Evolutionary conservation across 768 basidiomycete genomes (phyloP).

Genomic region (Cystofilobasidium ferigula): DNA sequence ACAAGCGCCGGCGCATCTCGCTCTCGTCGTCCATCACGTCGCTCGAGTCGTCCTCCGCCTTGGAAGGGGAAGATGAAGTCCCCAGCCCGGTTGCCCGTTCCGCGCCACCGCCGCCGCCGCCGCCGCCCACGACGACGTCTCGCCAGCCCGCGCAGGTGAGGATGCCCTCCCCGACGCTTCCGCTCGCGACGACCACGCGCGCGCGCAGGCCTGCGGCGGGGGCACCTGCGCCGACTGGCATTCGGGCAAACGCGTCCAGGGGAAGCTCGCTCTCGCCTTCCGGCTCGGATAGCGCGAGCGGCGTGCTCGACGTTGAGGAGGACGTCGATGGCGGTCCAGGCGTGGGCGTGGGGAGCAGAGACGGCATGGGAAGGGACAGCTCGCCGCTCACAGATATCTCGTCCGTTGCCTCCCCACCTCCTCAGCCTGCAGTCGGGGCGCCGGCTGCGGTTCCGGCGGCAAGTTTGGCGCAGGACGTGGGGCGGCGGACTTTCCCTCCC

Average conservation of each 20-base stretch:
- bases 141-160: no score
- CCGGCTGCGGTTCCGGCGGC: neutral
- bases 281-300: no score
- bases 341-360: neutral
- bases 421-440: no score
- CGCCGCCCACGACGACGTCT: no score
- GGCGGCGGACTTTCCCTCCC: neutral
- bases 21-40: neutral
- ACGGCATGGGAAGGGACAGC: no score
- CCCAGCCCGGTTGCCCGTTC: neutral
- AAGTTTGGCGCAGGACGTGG: neutral
- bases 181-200: neutral
- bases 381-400: neutral
- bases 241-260: neutral
- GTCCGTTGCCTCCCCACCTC: neutral
- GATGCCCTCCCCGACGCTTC: no score
- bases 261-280: neutral
- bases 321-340: neutral
- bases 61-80: neutral
- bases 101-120: neutral
- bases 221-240: neutral
- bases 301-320: neutral
- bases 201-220: neutral
- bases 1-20: neutral
- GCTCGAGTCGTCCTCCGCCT: neutral